Percentiles rank a stretch among this genome's conserved stretches.
Evolutionary conservation across 2,329 filamentous ascomycete species (phyloP).

Genomic region (Ciborinia camelliae): DNA sequence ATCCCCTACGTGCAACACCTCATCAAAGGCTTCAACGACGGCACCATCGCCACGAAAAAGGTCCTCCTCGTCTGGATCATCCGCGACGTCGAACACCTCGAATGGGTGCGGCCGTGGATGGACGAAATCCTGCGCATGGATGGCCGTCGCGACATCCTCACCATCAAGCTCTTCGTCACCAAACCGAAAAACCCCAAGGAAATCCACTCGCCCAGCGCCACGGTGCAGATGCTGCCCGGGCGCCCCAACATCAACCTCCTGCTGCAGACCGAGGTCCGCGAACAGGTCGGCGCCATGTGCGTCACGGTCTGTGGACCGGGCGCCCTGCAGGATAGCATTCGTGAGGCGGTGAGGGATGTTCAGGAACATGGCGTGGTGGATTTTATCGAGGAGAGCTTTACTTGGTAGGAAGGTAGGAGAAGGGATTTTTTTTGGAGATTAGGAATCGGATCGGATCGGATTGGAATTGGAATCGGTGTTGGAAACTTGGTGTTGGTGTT

Average conservation of each 20-base stretch:
- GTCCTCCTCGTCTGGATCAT: constrained; percentile 90
- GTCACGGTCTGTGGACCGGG: constrained; percentile 79
- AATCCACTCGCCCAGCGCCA: constrained; percentile 70
- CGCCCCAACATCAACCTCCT: constrained; percentile 78
- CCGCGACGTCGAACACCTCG: constrained; percentile 80
- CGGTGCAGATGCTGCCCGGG: constrained; percentile 89
- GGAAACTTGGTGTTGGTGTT: too few species aligned
- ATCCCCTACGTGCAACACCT: constrained; percentile 81
- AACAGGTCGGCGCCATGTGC: constrained; percentile 83
- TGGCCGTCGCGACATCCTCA: constrained; percentile 75
- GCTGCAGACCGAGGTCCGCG: constrained; percentile 75
- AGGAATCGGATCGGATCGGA: too few species aligned
- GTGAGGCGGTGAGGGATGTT: constrained; percentile 61
- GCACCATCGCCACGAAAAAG: constrained; percentile 74
- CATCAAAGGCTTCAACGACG: constrained; percentile 63
- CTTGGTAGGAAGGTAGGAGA: too few species aligned
- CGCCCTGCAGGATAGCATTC: constrained; percentile 70
- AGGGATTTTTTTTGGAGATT: too few species aligned
- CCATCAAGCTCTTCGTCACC: constrained; percentile 87
- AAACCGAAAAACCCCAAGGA: constrained; percentile 75
- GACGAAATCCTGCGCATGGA: constrained; percentile 72
- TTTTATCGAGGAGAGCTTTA: constrained; percentile 76
- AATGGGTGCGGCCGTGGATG: constrained; percentile 91
- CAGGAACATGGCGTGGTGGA: constrained; percentile 63
- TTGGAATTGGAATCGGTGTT: too few species aligned